Conservation (phyloP, 1,284 basidiomycete species). For the Trametes hirsuta region DNA sequence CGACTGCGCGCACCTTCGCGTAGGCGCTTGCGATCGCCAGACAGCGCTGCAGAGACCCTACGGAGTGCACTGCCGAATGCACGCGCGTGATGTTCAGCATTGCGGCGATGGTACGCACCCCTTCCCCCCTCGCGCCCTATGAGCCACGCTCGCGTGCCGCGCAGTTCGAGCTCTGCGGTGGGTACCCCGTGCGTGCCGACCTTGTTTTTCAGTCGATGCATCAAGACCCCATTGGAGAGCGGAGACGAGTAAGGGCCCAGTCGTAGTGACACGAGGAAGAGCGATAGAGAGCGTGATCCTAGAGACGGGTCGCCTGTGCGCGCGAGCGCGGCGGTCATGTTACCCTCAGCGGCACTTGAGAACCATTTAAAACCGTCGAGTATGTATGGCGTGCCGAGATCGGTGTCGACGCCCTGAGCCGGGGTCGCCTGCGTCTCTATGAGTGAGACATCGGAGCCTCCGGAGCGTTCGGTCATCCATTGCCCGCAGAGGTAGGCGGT, state of each 20-base stretch:
- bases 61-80: conserved; percentile 61
- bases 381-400: conserved; percentile 53
- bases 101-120: conserved; percentile 68
- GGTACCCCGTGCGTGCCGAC: conserved; percentile 77
- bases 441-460: conserved; percentile 76
- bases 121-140: conserved; percentile 63
- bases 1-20: conserved; percentile 59
- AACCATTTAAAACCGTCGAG: conserved; percentile 84
- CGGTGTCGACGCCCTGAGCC: conserved; percentile 33
- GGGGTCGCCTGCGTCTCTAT: conserved; percentile 68
- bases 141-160: conserved; percentile 64
- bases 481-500: conserved; percentile 75
- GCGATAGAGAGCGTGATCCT: conserved; percentile 66
- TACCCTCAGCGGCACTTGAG: conserved; percentile 78
- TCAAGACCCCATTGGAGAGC: conserved; percentile 65
- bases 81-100: conserved; percentile 80
- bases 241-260: conserved; percentile 46
- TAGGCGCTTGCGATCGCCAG: conserved; percentile 67
- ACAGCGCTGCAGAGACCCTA: conserved; percentile 62
- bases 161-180: conserved; percentile 75
- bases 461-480: conserved; percentile 85
- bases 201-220: conserved; percentile 80
- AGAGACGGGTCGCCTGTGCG: conserved; percentile 56
- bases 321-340: conserved; percentile 71
- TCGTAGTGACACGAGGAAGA: conserved; percentile 71